Conservation (phyloP, 2,329 filamentous ascomycete genomes). For the Trichophyton mentagrophytes region DNA sequence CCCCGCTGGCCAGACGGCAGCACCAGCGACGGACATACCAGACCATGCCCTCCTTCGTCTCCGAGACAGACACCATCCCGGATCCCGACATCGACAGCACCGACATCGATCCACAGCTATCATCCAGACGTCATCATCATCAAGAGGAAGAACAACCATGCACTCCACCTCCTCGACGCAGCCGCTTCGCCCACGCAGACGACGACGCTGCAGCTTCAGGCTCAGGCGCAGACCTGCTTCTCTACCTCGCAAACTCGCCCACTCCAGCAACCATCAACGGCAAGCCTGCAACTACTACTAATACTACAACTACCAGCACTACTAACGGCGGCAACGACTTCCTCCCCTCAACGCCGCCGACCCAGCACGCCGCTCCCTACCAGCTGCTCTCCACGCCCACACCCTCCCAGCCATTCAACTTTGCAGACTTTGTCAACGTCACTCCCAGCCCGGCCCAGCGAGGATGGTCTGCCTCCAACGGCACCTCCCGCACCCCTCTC, state of each 20-base stretch:
- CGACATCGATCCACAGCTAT: constrained; percentile 71
- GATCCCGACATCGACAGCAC: constrained; percentile 25
- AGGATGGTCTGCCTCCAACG: constrained; percentile 43
- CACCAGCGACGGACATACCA: constrained; percentile 52
- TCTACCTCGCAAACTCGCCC: constrained; percentile 83
- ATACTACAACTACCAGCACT: too few relatives aligned
- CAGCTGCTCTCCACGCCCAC: constrained; percentile 46
- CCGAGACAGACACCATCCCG: constrained; percentile 54
- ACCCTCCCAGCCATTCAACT: constrained; percentile 72
- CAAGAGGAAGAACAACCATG: constrained; percentile 39
- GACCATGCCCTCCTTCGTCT: constrained; percentile 62
- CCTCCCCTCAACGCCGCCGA: constrained; percentile 63
- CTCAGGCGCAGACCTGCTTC: constrained; percentile 57
- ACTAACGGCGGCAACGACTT: constrained; percentile 22
- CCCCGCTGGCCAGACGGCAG: constrained; percentile 65
- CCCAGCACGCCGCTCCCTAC: constrained; percentile 43
- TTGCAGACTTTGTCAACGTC: constrained; percentile 94
- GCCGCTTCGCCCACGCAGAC: constrained; percentile 43
- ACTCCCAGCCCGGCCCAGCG: constrained; percentile 89
- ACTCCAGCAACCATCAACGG: constrained; percentile 57
- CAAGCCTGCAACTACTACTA: constrained; percentile 26
- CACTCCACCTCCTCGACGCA: constrained; percentile 57
- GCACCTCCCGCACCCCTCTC: constrained; percentile 41
- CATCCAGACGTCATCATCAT: constrained; percentile 30
- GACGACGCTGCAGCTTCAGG: constrained; percentile 43